Evolutionary conservation across 257 asterid species (phyloP), one percentile per base, ranked within the genome.

Genomic region (Salvia rosmarinus): DNA sequence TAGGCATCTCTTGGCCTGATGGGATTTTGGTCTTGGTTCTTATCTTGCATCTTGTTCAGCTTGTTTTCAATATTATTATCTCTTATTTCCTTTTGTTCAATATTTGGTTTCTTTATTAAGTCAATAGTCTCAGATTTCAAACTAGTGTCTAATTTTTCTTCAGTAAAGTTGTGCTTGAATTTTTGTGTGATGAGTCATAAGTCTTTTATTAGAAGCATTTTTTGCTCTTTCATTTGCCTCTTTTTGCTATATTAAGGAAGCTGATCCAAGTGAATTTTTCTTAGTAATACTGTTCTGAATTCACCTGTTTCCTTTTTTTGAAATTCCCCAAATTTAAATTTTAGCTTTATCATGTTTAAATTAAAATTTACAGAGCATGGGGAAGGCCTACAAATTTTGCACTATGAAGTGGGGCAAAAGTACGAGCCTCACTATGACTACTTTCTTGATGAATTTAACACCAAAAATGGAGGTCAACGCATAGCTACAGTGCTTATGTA

Each of bases 381-480:
- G 66, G 97, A 93, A 84, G 96, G 94, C 56, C 85, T 90, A 47
- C 97, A 93, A 82, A 81, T 93, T 39, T 82, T 90, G 68, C 96
- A 88, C 79, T 93, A 93, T 67, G 97, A 90, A 77, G 94, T 70
- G 74, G 96, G 97, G 52, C 98, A 93, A 76, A 93, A 88, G 70
- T 93, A 90, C 4, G 98, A 90, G 75, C 96, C 96, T 78, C 98
- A 93, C 81, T 86, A 54, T 74, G 97, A 93, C 74, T 87, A 86
- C 82, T 90, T 93, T 80, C 84, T 82, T 14, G 98, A 92, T 43
- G 87, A 87, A 35, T 84, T 77, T 73, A 87, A 92, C 90, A 87
- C 96, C 16, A 88, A 88, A 81, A 87, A 83, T 77, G 96, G 96
- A 68, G 98, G 97, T 65, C 95, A 88, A 67, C 98, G 98, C 64